Evolutionary conservation across 768 basidiomycete genomes (phyloP).

Genomic region (Hygrocybe coccinea): DNA sequence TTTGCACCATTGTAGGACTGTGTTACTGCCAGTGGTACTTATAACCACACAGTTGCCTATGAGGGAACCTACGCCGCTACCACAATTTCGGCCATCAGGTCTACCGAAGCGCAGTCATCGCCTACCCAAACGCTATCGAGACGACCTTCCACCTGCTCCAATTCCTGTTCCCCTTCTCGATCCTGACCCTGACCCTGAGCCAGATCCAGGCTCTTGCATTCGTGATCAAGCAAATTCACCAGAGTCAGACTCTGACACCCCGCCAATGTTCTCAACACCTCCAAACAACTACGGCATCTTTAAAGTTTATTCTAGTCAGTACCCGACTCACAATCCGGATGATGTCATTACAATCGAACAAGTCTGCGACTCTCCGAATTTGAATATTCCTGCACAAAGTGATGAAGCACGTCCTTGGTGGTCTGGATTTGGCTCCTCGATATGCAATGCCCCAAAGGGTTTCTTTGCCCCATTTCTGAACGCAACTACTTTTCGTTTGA

Average conservation of each 20-base stretch:
- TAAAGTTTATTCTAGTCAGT: not conserved
- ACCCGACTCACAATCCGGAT: slow-evolving; percentile 2
- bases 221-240: not conserved
- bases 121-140: not conserved
- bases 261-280: not conserved
- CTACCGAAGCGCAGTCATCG: not conserved
- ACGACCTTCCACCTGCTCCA: not conserved
- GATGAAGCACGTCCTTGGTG: not conserved
- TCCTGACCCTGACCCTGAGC: not conserved
- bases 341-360: not conserved
- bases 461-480: slow-evolving; percentile 21
- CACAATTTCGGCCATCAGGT: not conserved
- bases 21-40: not conserved
- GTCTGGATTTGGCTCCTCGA: no score
- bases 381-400: not conserved
- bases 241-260: not conserved
- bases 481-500: slow-evolving; percentile 21
- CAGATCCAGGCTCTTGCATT: not conserved
- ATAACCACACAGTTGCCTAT: not conserved
- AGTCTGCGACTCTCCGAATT: not conserved
- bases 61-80: not conserved
- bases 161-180: not conserved
- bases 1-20: not conserved
- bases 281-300: slow-evolving; percentile 2
- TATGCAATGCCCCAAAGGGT: not conserved